Conservation (phyloP, 2,329 filamentous ascomycete genomes). For the Sarocladiaceae sp. region DNA sequence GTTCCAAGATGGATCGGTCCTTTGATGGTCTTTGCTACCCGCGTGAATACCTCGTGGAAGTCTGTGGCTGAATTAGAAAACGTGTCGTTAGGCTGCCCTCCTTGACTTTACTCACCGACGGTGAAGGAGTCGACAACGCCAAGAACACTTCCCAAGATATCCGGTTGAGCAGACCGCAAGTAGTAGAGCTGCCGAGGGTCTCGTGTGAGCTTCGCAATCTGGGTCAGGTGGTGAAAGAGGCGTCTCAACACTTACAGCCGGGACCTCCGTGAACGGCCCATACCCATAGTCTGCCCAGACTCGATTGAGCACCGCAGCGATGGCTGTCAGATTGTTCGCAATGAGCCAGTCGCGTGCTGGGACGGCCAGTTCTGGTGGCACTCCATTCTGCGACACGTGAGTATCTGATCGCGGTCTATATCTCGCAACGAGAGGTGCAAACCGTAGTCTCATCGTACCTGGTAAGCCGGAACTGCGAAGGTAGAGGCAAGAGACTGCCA, state of each 20-base stretch:
- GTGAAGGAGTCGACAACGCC: background rate
- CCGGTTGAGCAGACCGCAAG: constrained; percentile 1
- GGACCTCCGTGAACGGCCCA: background rate
- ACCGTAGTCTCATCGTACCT: no score
- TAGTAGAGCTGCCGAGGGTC: constrained; percentile 5
- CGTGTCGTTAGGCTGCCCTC: no score
- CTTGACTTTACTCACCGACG: background rate
- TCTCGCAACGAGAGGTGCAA: no score
- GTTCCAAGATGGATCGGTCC: background rate
- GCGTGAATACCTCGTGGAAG: constrained; percentile 4
- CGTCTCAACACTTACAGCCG: background rate
- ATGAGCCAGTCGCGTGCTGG: background rate
- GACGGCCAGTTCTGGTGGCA: background rate
- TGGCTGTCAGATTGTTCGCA: background rate
- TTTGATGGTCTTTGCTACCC: background rate
- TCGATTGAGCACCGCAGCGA: background rate
- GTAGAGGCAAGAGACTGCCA: background rate
- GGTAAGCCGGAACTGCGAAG: background rate
- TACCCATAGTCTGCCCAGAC: background rate
- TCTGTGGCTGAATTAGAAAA: no score
- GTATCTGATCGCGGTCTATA: background rate
- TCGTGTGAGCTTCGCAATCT: no score
- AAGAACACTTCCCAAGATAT: background rate
- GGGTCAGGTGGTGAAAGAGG: no score
- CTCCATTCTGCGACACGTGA: background rate